Conservation (phyloP, 257 asterid species). For the Ilex aquifolium region DNA sequence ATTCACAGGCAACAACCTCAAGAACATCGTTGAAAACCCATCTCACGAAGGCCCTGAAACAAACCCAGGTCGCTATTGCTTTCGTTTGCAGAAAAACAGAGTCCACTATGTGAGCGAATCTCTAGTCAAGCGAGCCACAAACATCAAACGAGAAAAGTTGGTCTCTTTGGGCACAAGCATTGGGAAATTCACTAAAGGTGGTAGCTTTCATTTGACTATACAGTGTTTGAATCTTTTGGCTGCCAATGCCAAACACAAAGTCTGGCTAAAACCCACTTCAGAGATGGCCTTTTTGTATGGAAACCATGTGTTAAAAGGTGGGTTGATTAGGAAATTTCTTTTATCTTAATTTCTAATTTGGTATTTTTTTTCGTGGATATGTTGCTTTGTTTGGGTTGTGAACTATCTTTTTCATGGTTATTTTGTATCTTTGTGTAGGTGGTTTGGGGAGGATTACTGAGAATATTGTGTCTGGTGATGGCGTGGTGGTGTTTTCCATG, state of each 20-base stretch:
- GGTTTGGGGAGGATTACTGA: constrained; percentile 82
- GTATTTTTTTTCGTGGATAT: too few relatives aligned
- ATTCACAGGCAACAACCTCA: constrained; percentile 74
- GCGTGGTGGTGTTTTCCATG: constrained; percentile 3
- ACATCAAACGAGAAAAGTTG: constrained; percentile 73
- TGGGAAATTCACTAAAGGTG: constrained; percentile 69
- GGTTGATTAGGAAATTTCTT: too few relatives aligned
- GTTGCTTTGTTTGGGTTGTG: too few relatives aligned
- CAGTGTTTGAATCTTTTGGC: constrained; percentile 61
- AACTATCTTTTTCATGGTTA: too few relatives aligned
- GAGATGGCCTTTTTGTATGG: too few relatives aligned
- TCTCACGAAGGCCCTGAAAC: constrained; percentile 82
- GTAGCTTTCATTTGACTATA: constrained; percentile 62
- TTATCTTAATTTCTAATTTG: constrained; percentile 20
- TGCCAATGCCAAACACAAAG: constrained; percentile 27
- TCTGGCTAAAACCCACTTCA: too few relatives aligned
- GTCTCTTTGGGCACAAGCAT: constrained; percentile 73
- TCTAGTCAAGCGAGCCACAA: constrained; percentile 77
- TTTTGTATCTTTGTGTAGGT: constrained; percentile 22
- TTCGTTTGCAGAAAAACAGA: constrained; percentile 76
- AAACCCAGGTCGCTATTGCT: constrained; percentile 69
- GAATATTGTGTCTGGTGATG: neutral
- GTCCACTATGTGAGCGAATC: constrained; percentile 85
- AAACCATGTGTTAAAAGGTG: too few relatives aligned
- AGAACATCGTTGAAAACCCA: constrained; percentile 69